Percentiles rank a stretch among this genome's conserved stretches.
phyloP scores from a whole-genome alignment of 192 early-diverging fungal genomes.

The Rhizophagus clarus region DNA sequence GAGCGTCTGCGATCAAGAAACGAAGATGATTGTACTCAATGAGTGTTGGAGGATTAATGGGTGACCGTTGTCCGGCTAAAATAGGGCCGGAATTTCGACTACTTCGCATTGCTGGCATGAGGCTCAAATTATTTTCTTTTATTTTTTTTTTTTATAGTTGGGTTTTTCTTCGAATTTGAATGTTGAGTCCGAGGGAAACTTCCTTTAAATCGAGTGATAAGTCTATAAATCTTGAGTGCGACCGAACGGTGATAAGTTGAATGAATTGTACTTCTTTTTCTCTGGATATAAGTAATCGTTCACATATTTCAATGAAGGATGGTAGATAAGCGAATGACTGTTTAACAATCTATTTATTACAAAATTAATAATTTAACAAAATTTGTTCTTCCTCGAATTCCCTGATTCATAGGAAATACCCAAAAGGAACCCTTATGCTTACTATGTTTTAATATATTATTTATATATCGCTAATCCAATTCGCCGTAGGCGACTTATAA shows the following conservation, averaged over 20 bases:
- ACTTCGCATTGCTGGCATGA: not conserved
- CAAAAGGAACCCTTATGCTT: not conserved
- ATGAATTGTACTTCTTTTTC: not conserved
- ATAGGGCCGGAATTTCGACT: not conserved
- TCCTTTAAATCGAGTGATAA: not conserved
- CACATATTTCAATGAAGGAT: slow-evolving; percentile 11
- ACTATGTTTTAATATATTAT: not conserved
- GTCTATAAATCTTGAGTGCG: not conserved
- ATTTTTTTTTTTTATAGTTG: not conserved
- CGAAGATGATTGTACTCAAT: slow-evolving; percentile 71
- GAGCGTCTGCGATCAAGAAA: slow-evolving; percentile 81
- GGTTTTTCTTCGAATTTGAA: too few species aligned
- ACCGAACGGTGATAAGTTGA: not conserved
- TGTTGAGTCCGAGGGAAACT: not conserved
- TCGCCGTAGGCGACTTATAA: not conserved
- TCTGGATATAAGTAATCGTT: not conserved
- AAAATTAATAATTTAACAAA: slow-evolving; percentile 16
- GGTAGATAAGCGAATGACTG: slow-evolving; percentile 12
- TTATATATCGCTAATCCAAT: not conserved
- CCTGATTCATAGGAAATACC: not conserved
- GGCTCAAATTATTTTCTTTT: not conserved
- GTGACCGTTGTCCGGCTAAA: not conserved
- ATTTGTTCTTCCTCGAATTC: not conserved
- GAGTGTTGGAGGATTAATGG: slow-evolving; percentile 59
- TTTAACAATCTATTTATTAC: slow-evolving; percentile 1